A percentile compares a stretch with the other conserved stretches of the same genome.
Evolutionary conservation across 768 basidiomycete genomes (phyloP).

Genomic region (Russula vinacea): DNA sequence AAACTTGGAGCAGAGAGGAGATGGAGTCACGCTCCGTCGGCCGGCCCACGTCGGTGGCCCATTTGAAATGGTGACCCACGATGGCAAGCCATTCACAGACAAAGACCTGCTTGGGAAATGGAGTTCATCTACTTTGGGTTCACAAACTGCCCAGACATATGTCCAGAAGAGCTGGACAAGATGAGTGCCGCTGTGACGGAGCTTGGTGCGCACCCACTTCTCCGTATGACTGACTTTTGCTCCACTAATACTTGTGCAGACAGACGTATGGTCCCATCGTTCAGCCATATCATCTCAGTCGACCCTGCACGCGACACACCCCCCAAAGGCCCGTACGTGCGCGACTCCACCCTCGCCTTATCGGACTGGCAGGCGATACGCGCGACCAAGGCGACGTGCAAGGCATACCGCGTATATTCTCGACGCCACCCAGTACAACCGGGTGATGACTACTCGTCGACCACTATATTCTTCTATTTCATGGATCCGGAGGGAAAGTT

Average conservation of each 20-base stretch:
- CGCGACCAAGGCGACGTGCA: conserved; percentile 83
- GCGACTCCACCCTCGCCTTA: conserved; percentile 86
- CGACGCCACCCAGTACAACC: conserved; percentile 87
- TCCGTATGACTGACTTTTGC: not conserved
- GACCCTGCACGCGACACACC: conserved; percentile 88
- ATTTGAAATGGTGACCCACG: conserved; percentile 69
- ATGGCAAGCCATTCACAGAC: conserved; percentile 71
- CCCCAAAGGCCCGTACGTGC: conserved; percentile 52
- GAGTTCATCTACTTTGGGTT: conserved; percentile 98
- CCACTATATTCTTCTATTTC: conserved; percentile 95
- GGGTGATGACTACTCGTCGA: conserved; percentile 95
- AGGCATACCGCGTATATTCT: conserved; percentile 96
- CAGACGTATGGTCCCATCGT: conserved; percentile 66
- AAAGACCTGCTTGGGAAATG: conserved; percentile 84
- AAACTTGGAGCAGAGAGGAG: conserved; percentile 49
- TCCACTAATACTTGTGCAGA: conserved; percentile 44
- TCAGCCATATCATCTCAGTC: conserved; percentile 89
- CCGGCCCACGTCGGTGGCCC: conserved; percentile 89
- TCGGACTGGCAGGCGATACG: conserved; percentile 88
- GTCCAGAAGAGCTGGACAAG: conserved; percentile 97
- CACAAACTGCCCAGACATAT: conserved; percentile 99
- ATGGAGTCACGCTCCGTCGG: conserved; percentile 71
- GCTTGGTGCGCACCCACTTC: conserved; percentile 51
- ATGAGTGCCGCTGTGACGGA: conserved; percentile 71
- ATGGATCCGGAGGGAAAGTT: conserved; percentile 96